Percentiles rank a stretch among this genome's conserved stretches.
Conservation (phyloP, 1,139 yeast species). For the Debaryomyces subglobosus region DNA sequence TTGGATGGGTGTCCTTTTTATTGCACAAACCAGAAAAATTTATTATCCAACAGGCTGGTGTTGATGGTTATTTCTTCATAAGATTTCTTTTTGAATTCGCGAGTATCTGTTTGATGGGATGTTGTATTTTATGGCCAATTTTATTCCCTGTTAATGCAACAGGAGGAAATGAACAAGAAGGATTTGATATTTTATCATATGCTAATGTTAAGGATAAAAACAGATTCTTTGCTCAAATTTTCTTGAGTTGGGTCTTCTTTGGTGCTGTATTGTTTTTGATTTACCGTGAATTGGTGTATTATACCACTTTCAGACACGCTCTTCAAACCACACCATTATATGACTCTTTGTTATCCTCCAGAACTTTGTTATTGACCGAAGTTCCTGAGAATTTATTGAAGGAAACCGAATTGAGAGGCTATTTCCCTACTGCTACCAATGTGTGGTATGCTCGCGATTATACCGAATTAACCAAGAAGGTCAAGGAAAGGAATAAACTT, state of each 20-base stretch:
- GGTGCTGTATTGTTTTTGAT: constrained; percentile 61
- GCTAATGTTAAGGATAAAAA: constrained; percentile 64
- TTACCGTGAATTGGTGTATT: constrained; percentile 72
- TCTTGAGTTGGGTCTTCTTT: constrained; percentile 69
- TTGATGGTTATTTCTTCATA: constrained; percentile 87
- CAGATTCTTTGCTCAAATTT: constrained; percentile 72
- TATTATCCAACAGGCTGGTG: constrained; percentile 76
- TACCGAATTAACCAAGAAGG: constrained; percentile 51
- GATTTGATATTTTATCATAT: constrained; percentile 62
- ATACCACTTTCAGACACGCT: constrained; percentile 67
- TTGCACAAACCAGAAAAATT: constrained; percentile 63
- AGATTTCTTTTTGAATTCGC: constrained; percentile 72
- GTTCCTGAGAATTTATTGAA: constrained; percentile 51
- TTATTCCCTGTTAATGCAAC: constrained; percentile 88
- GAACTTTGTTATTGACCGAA: constrained; percentile 70
- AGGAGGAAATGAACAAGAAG: constrained; percentile 60
- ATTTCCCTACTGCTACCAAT: constrained; percentile 63
- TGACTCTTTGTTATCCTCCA: constrained; percentile 64
- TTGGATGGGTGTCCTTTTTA: constrained; percentile 58
- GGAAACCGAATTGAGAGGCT: constrained; percentile 54
- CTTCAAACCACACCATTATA: constrained; percentile 71
- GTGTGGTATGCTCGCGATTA: constrained; percentile 69
- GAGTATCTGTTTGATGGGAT: constrained; percentile 62
- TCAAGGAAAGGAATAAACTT: constrained; percentile 57
- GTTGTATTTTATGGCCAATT: constrained; percentile 71